These are phyloP conservation scores for Dendrocalamus sinicus DNA, from an alignment of 176 grass and related monocot species.

Conservation along the genomic window DNA sequence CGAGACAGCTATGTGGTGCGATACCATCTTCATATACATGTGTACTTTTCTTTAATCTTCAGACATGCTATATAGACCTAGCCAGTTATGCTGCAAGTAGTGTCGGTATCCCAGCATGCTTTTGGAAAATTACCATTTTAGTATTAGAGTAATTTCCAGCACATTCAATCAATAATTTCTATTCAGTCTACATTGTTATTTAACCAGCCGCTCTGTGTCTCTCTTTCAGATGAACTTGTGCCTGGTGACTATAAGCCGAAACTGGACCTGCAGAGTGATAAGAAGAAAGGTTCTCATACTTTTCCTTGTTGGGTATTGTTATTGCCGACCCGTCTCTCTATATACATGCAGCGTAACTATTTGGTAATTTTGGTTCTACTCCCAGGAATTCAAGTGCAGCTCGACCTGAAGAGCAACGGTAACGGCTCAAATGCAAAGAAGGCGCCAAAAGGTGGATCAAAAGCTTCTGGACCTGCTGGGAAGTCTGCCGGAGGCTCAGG, in stretches of 20 bases:
- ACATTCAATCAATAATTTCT: not conserved
- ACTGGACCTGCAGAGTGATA: slow-evolving; percentile 78
- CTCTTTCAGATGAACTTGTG: slow-evolving; percentile 61
- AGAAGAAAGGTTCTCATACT: slow-evolving; percentile 71
- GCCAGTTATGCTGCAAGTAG: not conserved
- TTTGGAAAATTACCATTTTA: not conserved
- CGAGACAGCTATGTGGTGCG: not conserved
- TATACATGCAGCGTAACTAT: not conserved
- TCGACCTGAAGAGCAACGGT: slow-evolving; percentile 75
- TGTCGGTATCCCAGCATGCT: not conserved
- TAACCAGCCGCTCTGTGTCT: not conserved
- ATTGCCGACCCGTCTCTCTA: not conserved
- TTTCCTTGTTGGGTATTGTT: not conserved
- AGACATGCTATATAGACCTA: not conserved
- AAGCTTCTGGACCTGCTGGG: slow-evolving; percentile 48
- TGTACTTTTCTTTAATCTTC: not conserved
- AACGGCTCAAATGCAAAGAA: slow-evolving; percentile 61
- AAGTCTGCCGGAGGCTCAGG: slow-evolving; percentile 52
- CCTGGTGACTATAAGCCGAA: slow-evolving; percentile 56
- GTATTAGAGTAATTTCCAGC: not conserved
- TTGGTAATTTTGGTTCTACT: not conserved
- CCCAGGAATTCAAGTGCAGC: slow-evolving; percentile 88
- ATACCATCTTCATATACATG: not conserved
- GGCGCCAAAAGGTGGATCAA: slow-evolving; percentile 55
- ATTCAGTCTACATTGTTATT: not conserved